Evolutionary conservation across 2,329 filamentous ascomycete genomes (phyloP).

Genomic region (Penicillium sp.): DNA sequence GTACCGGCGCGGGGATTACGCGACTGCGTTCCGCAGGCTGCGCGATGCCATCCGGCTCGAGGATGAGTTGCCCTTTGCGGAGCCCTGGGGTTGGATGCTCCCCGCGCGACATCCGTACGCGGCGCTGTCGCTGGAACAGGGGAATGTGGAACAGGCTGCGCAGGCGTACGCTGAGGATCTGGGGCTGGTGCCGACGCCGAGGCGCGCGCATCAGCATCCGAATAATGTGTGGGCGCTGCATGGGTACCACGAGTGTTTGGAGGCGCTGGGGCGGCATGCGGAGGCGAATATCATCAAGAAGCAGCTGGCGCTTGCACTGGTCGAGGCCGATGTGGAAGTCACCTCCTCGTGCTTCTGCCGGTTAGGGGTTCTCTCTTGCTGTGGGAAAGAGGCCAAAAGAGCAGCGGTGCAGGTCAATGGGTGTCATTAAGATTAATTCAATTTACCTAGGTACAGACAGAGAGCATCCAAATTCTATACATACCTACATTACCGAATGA

Average conservation of each 20-base stretch:
- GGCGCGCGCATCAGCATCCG: conserved; percentile 67
- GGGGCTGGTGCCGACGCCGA: conserved; percentile 60
- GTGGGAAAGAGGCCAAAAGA: neutral
- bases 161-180: conserved; percentile 65
- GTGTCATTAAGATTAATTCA: neutral
- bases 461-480: neutral
- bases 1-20: conserved; percentile 65
- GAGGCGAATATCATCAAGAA: conserved; percentile 54
- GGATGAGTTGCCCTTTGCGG: conserved; percentile 68
- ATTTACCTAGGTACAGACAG: neutral
- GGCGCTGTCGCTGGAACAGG: conserved; percentile 70
- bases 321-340: conserved; percentile 63
- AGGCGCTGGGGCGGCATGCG: conserved; percentile 53
- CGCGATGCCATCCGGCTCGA: conserved; percentile 62
- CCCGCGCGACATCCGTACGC: conserved; percentile 72
- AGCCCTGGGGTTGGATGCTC: conserved; percentile 81
- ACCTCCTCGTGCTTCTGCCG: conserved; percentile 62
- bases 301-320: conserved; percentile 57
- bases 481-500: too few species aligned
- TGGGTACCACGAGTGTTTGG: conserved; percentile 72
- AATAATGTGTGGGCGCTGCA: conserved; percentile 78
- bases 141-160: conserved; percentile 58
- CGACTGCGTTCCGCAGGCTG: conserved; percentile 63
- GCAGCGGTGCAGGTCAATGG: neutral
- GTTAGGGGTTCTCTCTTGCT: conserved; percentile 4